Conservation (phyloP, 306 rosid genomes). For the Quercus alba region DNA sequence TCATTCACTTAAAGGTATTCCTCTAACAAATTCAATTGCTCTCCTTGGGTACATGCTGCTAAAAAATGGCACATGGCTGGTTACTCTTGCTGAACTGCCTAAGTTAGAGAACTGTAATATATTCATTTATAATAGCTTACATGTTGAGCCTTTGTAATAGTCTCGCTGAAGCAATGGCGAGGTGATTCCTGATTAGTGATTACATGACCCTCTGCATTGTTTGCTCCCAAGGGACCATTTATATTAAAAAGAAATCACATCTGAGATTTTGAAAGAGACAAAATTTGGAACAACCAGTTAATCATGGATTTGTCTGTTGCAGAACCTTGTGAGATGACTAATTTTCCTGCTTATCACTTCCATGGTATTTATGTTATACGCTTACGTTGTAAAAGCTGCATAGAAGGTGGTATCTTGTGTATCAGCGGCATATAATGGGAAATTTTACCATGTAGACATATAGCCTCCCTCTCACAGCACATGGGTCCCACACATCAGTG, state of each 20-base stretch:
- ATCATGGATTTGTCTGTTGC: background rate
- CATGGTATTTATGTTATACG: background rate
- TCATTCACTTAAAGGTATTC: slow-evolving; percentile 70
- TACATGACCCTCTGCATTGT: background rate
- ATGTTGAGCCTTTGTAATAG: background rate
- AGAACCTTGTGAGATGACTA: background rate
- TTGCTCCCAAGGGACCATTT: background rate
- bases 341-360: background rate
- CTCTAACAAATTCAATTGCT: slow-evolving; percentile 8
- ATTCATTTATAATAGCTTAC: background rate
- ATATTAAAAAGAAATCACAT: background rate
- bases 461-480: too few relatives aligned
- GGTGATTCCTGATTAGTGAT: background rate
- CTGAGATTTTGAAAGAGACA: background rate
- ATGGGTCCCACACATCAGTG: too few relatives aligned
- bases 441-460: too few relatives aligned
- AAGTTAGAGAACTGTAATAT: background rate
- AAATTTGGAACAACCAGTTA: background rate
- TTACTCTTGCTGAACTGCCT: background rate
- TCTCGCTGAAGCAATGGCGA: background rate
- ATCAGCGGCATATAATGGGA: too few relatives aligned
- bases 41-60: slow-evolving; percentile 6
- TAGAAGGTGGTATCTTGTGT: too few relatives aligned
- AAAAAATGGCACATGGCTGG: background rate
- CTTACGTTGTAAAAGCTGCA: background rate